Evolutionary conservation across 2,329 filamentous ascomycete species (phyloP).

Genomic region (Microdochium paspali): DNA sequence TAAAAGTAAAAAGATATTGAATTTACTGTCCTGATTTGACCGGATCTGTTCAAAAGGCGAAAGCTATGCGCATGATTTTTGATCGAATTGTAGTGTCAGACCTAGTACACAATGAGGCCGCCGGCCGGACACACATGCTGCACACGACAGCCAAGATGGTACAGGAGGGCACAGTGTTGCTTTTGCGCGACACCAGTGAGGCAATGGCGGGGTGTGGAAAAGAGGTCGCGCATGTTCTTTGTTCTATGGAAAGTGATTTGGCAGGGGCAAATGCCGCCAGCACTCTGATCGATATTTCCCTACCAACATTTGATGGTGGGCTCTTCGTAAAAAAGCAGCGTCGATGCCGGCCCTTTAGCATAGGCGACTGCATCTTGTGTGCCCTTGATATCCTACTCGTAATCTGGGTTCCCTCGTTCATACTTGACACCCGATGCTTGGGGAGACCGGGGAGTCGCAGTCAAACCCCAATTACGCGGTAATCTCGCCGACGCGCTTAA

Average conservation of each 20-base stretch:
- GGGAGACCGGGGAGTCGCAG: conserved; percentile 42
- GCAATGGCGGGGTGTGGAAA: too few relatives aligned
- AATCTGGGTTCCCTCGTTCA: conserved; percentile 25
- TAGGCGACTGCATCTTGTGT: conserved; percentile 34
- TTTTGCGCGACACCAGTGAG: too few relatives aligned
- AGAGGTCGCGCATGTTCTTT: too few relatives aligned
- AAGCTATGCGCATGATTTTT: too few relatives aligned
- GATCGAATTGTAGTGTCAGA: too few relatives aligned
- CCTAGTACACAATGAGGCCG: too few relatives aligned
- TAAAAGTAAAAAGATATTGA: too few relatives aligned
- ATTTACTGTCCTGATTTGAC: too few relatives aligned
- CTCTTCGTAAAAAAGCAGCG: conserved; percentile 29
- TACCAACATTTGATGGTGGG: conserved; percentile 42
- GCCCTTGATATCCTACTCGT: conserved; percentile 32
- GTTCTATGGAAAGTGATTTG: conserved; percentile 50
- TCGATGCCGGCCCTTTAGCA: conserved; percentile 31
- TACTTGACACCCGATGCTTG: conserved; percentile 42
- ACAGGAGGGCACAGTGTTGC: too few relatives aligned
- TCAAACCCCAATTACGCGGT: conserved; percentile 38
- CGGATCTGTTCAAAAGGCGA: too few relatives aligned
- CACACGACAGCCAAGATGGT: too few relatives aligned
- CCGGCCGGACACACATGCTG: too few relatives aligned
- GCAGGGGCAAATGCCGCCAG: conserved; percentile 31
- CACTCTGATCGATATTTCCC: conserved; percentile 38
- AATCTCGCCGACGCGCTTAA: conserved; percentile 40